phyloP scores from a whole-genome alignment of 2,329 filamentous ascomycete genomes.

The Fusarium sp. region DNA sequence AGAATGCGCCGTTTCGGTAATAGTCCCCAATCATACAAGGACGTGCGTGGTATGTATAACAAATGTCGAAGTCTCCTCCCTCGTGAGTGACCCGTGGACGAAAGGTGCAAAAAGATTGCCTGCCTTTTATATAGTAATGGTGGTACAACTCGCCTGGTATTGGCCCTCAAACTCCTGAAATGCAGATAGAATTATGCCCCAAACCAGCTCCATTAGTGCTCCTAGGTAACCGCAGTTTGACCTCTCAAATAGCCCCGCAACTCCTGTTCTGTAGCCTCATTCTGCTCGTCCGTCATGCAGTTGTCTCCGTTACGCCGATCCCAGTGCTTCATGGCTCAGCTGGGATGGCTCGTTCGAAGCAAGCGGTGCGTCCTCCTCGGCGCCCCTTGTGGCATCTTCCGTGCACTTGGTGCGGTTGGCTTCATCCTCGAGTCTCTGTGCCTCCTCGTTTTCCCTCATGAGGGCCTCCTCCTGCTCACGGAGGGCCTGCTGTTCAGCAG shows the following conservation, averaged over 20 bases:
- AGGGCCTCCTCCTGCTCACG: conserved; percentile 64
- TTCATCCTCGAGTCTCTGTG: conserved; percentile 64
- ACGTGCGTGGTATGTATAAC: background rate
- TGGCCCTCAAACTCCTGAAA: conserved; percentile 40
- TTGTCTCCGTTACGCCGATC: conserved; percentile 20
- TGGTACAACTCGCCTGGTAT: conserved; percentile 40
- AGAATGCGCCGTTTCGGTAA: conserved; percentile 1
- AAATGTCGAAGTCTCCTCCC: conserved; percentile 7
- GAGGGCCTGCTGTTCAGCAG: conserved; percentile 59
- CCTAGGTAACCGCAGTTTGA: conserved; percentile 31
- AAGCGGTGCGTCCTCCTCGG: conserved; percentile 35
- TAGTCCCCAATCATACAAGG: conserved; percentile 7
- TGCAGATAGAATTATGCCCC: conserved; percentile 38
- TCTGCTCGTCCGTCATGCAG: conserved; percentile 28
- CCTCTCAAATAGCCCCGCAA: conserved; percentile 35
- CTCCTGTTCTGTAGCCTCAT: conserved; percentile 37
- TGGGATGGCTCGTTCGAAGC: conserved; percentile 27
- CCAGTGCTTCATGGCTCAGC: conserved; percentile 15
- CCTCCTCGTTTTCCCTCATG: conserved; percentile 66
- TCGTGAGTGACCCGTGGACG: background rate
- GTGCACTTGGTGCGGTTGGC: conserved; percentile 48
- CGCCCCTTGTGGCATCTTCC: conserved; percentile 40
- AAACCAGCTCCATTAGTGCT: conserved; percentile 40
- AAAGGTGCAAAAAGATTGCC: conserved; percentile 23
- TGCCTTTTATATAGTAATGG: conserved; percentile 37